Evolutionary conservation across 1,284 basidiomycete species (phyloP), one percentile per base, ranked within the genome.

Genomic region (Gomphus bonarii): DNA sequence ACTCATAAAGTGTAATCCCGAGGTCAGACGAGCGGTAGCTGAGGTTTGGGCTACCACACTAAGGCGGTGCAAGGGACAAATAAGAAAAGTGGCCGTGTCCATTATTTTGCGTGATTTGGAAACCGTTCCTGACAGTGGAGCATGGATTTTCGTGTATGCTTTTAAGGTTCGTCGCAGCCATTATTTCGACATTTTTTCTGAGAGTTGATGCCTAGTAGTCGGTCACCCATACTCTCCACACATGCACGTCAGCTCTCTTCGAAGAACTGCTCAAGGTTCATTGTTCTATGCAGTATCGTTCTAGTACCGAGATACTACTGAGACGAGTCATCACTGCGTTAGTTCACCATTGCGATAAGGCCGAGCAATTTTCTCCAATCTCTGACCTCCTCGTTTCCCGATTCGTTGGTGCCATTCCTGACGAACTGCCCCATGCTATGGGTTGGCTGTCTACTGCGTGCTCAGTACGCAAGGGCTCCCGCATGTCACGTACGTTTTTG

Each of bases 31-130:
- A 35, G 80, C 85, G 0, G 73, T 84, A 9, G 84, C 86, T 0
- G 89, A 91, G 64, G 84, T 88, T 1, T 91, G 87, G 89, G 87
- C 84, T 0, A 76, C 77, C 5, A 74, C 82, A 0, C 63, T 91
- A 49, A 73, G 88, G 55, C 74, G 83, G 59, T 63, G 88, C 58
- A 88, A 85, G 67, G 65, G 70, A 1, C 69, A 72, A 18, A 71
- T 74, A 5, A 72, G 83, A 25, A 78, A 78, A 58, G 71, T 72
- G 44, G 80, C 78, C 0, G 73, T 85, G 3, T 60, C 64, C 3
- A 56, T 84, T 2, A 70, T 89, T 63, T 75, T 67, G 10, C 49
- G 55, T 44, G 68, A 72, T 58, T 62, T 75, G 18, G 73, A 73
- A 7, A 75, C 69, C 3, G 66, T 83, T 18, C 78, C 82, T 55